Evolutionary conservation across 129 eudicot species (phyloP).

Genomic region (Ambrosia artemisiifolia): DNA sequence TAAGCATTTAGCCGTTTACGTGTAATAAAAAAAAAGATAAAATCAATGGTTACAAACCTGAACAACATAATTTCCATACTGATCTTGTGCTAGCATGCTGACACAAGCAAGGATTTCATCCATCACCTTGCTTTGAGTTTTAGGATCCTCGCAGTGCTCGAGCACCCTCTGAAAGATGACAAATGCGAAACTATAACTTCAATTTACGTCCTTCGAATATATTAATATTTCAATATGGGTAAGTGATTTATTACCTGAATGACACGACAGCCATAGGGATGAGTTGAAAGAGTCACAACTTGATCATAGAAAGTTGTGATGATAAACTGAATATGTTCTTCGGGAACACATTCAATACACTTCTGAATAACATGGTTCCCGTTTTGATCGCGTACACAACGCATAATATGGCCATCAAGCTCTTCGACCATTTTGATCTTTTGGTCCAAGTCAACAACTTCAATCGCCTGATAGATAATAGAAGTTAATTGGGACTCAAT

Average conservation of each 20-base stretch:
- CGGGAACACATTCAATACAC: constrained; percentile 96
- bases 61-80: constrained; percentile 77
- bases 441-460: constrained; percentile 93
- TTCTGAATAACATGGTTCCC: constrained; percentile 92
- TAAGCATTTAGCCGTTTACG: constrained; percentile 21
- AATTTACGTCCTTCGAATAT: neutral
- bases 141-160: constrained; percentile 57
- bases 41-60: constrained; percentile 45
- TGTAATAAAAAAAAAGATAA: neutral
- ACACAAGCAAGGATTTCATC: constrained; percentile 71
- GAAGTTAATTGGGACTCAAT: neutral
- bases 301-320: constrained; percentile 70
- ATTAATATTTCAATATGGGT: neutral
- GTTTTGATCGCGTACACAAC: constrained; percentile 93
- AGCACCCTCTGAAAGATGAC: constrained; percentile 53
- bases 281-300: constrained; percentile 88
- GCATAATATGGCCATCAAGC: constrained; percentile 85
- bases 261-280: constrained; percentile 95
- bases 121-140: constrained; percentile 70
- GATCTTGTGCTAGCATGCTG: constrained; percentile 77
- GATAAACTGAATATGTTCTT: constrained; percentile 80
- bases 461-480: constrained; percentile 55
- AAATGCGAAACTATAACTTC: neutral
- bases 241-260: constrained; percentile 47
- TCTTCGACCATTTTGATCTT: constrained; percentile 89